Evolutionary conservation across 139 green algal species (phyloP), one percentile per base, ranked within the genome.

Genomic region (Closterium sp.): DNA sequence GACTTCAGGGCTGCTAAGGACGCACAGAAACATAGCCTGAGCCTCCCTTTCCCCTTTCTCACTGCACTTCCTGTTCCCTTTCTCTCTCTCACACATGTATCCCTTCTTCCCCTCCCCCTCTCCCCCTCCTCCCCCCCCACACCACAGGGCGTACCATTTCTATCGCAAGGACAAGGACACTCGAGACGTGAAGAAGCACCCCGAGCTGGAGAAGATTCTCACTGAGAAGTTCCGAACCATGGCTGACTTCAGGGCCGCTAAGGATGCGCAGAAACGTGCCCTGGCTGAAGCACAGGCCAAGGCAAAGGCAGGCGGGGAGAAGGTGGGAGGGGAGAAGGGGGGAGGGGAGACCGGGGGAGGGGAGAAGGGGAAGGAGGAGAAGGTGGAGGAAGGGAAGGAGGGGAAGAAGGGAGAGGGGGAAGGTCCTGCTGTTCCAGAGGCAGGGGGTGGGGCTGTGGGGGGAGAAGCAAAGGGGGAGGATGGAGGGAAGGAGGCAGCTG

Each of bases 171-270:
- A 95, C 91, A 95, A 96, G 85, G 38, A 31, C 62, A 45, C 34
- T 17, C 73, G 85, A 24, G 30, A 31, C 9, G 85, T 95, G 22
- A 34, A 86, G 31, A 85, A 94, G 30, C 27, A 50, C 62, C 91
- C 95, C 21, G 93, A 97, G 92, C 92, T 98, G 4, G 96, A 97
- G 90, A 88, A 95, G 93, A 92, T 98, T 50, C 93, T 98, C 50
- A 91, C 96, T 11, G 94, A 93, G 27, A 94, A 97, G 32, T 98
- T 97, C 94, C 91, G 89, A 10, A 96, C 90, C 9, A 92, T 98
- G 89, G 96, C 98, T 19, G 96, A 97, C 94, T 98, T 98, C 93
- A 28, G 85, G 28, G 85, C 85, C 3, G 85, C 85, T 24, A 87
- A 87, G 85, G 85, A 79, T 79, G 62, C 17, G 10, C 62, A 79